These are phyloP conservation scores for Aspergillus ostianus DNA, from an alignment of 495 filamentous ascomycete species.

Conservation along the genomic window DNA sequence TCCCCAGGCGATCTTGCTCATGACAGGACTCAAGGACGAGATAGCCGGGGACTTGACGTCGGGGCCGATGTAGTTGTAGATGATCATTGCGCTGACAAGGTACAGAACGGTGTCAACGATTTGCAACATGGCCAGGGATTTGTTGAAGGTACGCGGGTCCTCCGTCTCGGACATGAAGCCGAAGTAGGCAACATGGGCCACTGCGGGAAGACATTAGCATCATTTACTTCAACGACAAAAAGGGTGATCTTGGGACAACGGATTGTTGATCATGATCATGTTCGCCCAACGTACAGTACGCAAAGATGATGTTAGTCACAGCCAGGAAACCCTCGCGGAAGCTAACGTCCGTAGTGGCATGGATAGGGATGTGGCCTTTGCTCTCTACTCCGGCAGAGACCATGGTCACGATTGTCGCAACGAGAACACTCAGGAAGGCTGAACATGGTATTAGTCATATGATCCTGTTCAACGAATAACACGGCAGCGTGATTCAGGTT, in stretches of 20 bases:
- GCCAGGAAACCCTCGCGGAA: conserved; percentile 32
- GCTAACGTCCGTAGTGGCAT: conserved; percentile 20
- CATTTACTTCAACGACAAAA: background rate
- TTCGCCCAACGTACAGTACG: conserved; percentile 32
- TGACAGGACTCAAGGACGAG: conserved; percentile 54
- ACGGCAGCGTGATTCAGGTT: background rate
- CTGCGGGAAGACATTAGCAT: conserved; percentile 22
- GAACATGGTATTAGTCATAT: background rate
- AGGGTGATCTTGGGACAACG: background rate
- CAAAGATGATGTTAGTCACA: conserved; percentile 41
- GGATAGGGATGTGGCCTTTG: conserved; percentile 20
- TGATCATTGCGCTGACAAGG: conserved; percentile 40
- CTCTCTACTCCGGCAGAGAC: conserved; percentile 54
- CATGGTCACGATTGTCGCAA: conserved; percentile 69
- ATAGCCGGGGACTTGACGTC: conserved; percentile 71
- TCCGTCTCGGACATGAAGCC: conserved; percentile 75
- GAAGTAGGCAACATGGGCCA: conserved; percentile 71
- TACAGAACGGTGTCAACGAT: conserved; percentile 65
- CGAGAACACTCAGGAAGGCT: conserved; percentile 60
- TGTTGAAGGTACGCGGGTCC: conserved; percentile 61
- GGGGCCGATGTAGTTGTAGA: conserved; percentile 71
- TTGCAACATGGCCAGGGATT: conserved; percentile 64
- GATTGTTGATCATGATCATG: background rate
- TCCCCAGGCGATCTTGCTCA: conserved; percentile 72
- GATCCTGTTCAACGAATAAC: background rate